Percentiles rank a stretch among this genome's conserved stretches.
Evolutionary conservation across 2,329 filamentous ascomycete species (phyloP).

Genomic region (Colletotrichum nymphaeae): DNA sequence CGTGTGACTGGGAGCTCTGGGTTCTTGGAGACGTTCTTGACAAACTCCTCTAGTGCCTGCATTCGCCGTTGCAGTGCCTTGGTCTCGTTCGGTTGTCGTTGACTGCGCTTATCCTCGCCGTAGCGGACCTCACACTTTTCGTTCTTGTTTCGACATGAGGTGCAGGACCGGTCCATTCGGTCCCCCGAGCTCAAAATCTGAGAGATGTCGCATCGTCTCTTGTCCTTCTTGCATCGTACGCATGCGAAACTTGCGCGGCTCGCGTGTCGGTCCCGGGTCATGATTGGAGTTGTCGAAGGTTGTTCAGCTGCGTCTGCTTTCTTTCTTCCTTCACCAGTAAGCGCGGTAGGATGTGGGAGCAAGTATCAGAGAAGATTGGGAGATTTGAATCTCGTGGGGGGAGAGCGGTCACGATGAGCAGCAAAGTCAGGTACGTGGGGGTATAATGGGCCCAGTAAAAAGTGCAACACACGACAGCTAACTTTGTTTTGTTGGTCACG

Average conservation of each 20-base stretch:
- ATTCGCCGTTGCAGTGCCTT: constrained; percentile 27
- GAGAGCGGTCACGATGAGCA: background rate
- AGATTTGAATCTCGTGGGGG: background rate
- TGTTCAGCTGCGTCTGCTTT: background rate
- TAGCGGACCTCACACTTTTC: constrained; percentile 32
- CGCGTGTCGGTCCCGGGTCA: constrained; percentile 29
- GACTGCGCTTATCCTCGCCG: constrained; percentile 31
- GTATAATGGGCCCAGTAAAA: background rate
- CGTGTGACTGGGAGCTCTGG: background rate
- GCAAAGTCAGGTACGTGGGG: background rate
- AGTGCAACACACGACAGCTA: background rate
- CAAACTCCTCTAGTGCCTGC: constrained; percentile 29
- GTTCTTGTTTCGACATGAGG: constrained; percentile 29
- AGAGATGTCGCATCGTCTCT: constrained; percentile 31
- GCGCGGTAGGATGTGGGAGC: background rate
- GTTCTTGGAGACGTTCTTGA: constrained; percentile 13
- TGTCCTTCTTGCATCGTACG: constrained; percentile 32
- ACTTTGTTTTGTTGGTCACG: constrained; percentile 12
- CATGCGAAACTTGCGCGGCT: constrained; percentile 33
- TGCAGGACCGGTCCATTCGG: constrained; percentile 19
- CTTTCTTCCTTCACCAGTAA: background rate
- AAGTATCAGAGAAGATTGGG: background rate
- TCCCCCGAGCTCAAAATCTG: constrained; percentile 12
- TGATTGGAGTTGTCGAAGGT: background rate
- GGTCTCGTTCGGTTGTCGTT: constrained; percentile 22